These are phyloP conservation scores for Leccinum fibrillosum DNA, from an alignment of 768 basidiomycete species.

Conservation along the genomic window DNA sequence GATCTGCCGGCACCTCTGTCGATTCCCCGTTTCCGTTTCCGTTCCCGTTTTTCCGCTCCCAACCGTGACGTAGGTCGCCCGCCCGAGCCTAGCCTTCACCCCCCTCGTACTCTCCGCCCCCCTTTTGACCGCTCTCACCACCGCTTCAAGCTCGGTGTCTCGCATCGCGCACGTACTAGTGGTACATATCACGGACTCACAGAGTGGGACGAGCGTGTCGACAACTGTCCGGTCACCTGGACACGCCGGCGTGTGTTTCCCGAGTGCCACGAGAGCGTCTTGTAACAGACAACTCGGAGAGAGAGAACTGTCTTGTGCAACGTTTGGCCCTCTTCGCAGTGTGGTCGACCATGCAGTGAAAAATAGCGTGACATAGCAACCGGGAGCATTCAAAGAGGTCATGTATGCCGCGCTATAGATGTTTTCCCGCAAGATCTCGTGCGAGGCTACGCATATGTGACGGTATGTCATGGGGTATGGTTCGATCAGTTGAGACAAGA, in stretches of 20 bases:
- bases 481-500: background rate
- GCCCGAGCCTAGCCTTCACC: conserved; percentile 45
- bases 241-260: conserved; percentile 47
- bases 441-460: conserved; percentile 19
- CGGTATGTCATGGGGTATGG: background rate
- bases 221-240: conserved; percentile 56
- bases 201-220: conserved; percentile 51
- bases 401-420: conserved; percentile 51
- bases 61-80: conserved; percentile 47
- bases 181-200: conserved; percentile 17
- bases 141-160: background rate
- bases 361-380: conserved; percentile 48
- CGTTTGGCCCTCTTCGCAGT: background rate
- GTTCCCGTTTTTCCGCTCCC: conserved; percentile 8
- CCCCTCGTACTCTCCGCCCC: conserved; percentile 48
- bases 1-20: conserved; percentile 43
- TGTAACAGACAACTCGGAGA: conserved; percentile 15
- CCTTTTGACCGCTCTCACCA: conserved; percentile 33
- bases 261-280: conserved; percentile 30
- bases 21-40: background rate
- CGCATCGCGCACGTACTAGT: background rate
- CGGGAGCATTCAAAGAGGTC: conserved; percentile 61
- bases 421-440: conserved; percentile 35
- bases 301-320: background rate
- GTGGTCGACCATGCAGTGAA: conserved; percentile 36